phyloP scores from a whole-genome alignment of 352 stramenopile genomes.

The Phytophthora hibernalis region DNA sequence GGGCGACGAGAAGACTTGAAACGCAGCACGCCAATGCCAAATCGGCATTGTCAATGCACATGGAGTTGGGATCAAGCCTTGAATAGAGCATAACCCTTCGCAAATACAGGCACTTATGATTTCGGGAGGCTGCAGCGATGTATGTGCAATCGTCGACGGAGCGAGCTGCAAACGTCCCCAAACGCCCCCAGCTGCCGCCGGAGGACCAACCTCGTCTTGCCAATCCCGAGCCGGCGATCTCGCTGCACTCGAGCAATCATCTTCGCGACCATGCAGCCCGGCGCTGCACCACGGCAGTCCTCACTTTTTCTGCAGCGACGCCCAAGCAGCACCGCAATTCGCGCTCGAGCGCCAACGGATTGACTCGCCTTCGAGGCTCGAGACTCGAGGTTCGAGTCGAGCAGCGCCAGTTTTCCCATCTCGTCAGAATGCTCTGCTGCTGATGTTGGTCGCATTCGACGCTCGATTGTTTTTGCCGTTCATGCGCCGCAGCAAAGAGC shows the following conservation, averaged over 20 bases:
- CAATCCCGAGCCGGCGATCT: slow-evolving; percentile 7
- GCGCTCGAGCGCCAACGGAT: slow-evolving; percentile 16
- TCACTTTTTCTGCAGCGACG: slow-evolving; percentile 28
- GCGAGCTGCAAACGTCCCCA: slow-evolving; percentile 25
- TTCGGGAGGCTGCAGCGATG: too few relatives aligned
- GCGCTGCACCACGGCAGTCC: slow-evolving; percentile 11
- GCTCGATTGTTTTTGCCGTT: neutral
- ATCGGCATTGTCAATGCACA: too few relatives aligned
- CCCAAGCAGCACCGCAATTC: slow-evolving; percentile 25
- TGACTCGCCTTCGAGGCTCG: too few relatives aligned
- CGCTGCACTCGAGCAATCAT: slow-evolving; percentile 29
- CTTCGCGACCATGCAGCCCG: neutral
- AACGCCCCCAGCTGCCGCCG: slow-evolving; percentile 22
- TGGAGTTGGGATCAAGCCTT: too few relatives aligned
- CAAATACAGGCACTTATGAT: too few relatives aligned
- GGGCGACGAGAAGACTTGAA: too few relatives aligned
- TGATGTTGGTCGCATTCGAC: slow-evolving; percentile 1
- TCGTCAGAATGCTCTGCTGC: slow-evolving; percentile 23
- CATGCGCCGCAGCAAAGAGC: slow-evolving; percentile 21
- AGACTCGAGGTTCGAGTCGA: too few relatives aligned
- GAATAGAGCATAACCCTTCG: too few relatives aligned
- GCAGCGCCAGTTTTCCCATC: slow-evolving; percentile 30
- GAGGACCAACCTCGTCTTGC: slow-evolving; percentile 22
- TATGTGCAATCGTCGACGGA: slow-evolving; percentile 19
- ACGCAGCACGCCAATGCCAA: too few relatives aligned